A percentile compares a stretch with the other conserved stretches of the same genome.
Conservation (phyloP, 148 eudicot genomes). For the Camellia lanceoleosa region DNA sequence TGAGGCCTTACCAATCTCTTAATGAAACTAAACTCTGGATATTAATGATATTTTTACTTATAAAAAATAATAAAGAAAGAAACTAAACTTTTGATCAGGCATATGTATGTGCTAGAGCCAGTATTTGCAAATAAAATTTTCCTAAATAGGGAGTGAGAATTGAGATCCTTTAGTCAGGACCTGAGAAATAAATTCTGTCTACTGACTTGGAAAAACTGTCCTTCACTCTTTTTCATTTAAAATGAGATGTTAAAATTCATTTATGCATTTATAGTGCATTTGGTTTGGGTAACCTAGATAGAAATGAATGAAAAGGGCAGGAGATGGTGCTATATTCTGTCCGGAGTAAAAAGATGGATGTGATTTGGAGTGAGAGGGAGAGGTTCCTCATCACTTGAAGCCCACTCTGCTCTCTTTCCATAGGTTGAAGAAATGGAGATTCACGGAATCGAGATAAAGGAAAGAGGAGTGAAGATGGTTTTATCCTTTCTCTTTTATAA, state of each 20-base stretch:
- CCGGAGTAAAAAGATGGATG: neutral
- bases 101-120: neutral
- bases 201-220: neutral
- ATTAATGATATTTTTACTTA: no score
- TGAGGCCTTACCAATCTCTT: neutral
- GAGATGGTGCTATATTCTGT: neutral
- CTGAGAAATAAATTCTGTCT: no score
- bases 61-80: no score
- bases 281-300: neutral
- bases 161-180: no score
- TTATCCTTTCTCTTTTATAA: neutral
- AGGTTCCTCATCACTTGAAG: neutral
- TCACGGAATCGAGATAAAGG: neutral
- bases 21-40: neutral
- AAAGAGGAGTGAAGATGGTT: neutral
- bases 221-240: neutral
- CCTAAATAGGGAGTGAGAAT: no score
- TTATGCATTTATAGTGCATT: neutral
- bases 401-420: neutral
- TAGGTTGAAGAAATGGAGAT: neutral
- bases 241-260: neutral
- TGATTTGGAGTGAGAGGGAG: neutral
- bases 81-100: neutral
- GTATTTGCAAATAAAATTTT: no score
- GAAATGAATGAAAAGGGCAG: neutral